Evolutionary conservation across 1,284 basidiomycete genomes (phyloP).

Genomic region (Cutaneotrichosporon sp.): DNA sequence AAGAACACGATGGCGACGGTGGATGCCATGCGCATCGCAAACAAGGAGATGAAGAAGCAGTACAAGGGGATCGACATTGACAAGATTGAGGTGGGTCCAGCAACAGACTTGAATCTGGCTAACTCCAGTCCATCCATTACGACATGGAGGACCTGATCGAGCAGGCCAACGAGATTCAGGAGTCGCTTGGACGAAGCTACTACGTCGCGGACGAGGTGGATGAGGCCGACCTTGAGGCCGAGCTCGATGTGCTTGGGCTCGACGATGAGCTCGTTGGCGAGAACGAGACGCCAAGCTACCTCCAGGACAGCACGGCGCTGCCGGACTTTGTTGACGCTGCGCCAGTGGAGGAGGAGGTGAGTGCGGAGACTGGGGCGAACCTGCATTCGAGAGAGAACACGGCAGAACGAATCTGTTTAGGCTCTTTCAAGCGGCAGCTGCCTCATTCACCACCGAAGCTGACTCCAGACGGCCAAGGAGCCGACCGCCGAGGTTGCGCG

Average conservation of each 20-base stretch:
- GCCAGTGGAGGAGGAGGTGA: slow-evolving; percentile 56
- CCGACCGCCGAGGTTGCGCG: slow-evolving; percentile 35
- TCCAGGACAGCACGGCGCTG: slow-evolving; percentile 75
- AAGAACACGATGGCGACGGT: slow-evolving; percentile 99
- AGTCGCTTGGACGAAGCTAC: slow-evolving; percentile 87
- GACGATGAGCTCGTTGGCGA: slow-evolving; percentile 70
- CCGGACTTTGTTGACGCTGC: slow-evolving; percentile 88
- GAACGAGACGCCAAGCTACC: slow-evolving; percentile 80
- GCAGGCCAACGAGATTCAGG: slow-evolving; percentile 97
- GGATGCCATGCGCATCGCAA: slow-evolving; percentile 95
- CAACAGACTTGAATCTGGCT: background rate
- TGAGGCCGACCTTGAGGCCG: slow-evolving; percentile 94
- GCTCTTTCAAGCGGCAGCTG: background rate
- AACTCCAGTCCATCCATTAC: slow-evolving; percentile 76
- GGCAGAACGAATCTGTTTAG: no score
- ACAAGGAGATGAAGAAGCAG: slow-evolving; percentile 95
- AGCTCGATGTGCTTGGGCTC: slow-evolving; percentile 77
- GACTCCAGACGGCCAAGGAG: slow-evolving; percentile 13
- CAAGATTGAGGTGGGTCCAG: slow-evolving; percentile 85
- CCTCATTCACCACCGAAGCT: background rate
- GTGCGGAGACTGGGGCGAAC: slow-evolving; percentile 12
- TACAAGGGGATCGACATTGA: slow-evolving; percentile 97
- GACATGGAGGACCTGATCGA: slow-evolving; percentile 99
- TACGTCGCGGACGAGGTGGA: slow-evolving; percentile 97
- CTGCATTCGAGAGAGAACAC: no score